Percentiles rank a stretch among this genome's conserved stretches.
Conservation (phyloP, 768 basidiomycete species). For the Leccinum truebloodii region DNA sequence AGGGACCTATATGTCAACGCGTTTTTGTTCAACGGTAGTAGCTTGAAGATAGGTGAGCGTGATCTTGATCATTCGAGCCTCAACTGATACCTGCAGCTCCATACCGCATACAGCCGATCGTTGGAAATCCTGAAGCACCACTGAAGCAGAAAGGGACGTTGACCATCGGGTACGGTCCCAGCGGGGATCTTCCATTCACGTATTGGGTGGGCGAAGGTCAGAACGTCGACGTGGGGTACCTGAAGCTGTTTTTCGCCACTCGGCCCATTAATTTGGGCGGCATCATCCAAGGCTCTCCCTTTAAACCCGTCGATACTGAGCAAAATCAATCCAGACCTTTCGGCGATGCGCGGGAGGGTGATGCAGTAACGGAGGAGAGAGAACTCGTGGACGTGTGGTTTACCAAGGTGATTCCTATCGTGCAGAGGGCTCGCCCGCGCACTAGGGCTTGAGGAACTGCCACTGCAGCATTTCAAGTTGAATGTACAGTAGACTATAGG, state of each 20-base stretch:
- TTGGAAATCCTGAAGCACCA: conserved; percentile 7
- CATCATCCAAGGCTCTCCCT: background rate
- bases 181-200: background rate
- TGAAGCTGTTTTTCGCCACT: conserved; percentile 3
- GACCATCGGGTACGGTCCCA: conserved; percentile 41
- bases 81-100: conserved; percentile 4
- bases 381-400: conserved; percentile 20
- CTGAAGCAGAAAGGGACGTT: conserved; percentile 12
- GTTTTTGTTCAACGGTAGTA: conserved; percentile 43
- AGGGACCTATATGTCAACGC: conserved; percentile 39
- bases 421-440: conserved; percentile 11
- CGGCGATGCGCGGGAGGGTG: background rate
- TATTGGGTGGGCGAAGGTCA: conserved; percentile 2
- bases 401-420: conserved; percentile 18
- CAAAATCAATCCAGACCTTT: background rate
- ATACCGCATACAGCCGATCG: conserved; percentile 9
- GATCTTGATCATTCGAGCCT: background rate
- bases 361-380: background rate
- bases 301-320: background rate
- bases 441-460: too few relatives aligned
- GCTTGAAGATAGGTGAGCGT: conserved; percentile 35
- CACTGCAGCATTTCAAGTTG: too few relatives aligned
- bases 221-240: background rate
- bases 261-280: background rate
- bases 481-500: too few relatives aligned